Conservation (phyloP, 495 filamentous ascomycete genomes). For the Tuber indicum region DNA sequence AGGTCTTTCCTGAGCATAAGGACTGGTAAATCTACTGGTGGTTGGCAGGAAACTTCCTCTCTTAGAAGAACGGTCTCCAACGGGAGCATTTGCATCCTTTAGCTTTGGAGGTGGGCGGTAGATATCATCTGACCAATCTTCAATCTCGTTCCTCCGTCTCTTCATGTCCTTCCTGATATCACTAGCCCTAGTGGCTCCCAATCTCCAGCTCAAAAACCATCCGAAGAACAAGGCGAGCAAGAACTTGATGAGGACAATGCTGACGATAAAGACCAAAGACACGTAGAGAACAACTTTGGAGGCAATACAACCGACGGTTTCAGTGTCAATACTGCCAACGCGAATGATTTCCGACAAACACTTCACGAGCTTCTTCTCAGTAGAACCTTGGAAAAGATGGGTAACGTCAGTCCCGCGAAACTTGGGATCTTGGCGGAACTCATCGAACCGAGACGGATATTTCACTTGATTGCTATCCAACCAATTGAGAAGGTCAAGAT, state of each 20-base stretch:
- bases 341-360: slow-evolving; percentile 90
- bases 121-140: slow-evolving; percentile 97
- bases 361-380: slow-evolving; percentile 71
- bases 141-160: slow-evolving; percentile 84
- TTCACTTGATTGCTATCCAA: slow-evolving; percentile 80
- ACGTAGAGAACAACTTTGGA: slow-evolving; percentile 96
- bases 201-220: slow-evolving; percentile 83
- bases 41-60: slow-evolving; percentile 77
- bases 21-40: slow-evolving; percentile 90
- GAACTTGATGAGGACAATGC: slow-evolving; percentile 82
- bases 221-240: slow-evolving; percentile 84
- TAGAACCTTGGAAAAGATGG: slow-evolving; percentile 66
- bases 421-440: slow-evolving; percentile 65
- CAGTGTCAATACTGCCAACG: slow-evolving; percentile 91
- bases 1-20: slow-evolving; percentile 65
- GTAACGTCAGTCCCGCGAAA: slow-evolving; percentile 88
- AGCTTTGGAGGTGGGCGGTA: slow-evolving; percentile 81
- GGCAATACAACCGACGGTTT: slow-evolving; percentile 94
- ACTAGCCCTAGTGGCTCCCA: slow-evolving; percentile 67
- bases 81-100: slow-evolving; percentile 57
- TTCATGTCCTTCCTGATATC: slow-evolving; percentile 58
- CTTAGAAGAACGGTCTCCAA: slow-evolving; percentile 66
- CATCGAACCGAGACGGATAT: slow-evolving; percentile 69
- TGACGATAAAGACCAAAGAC: slow-evolving; percentile 84
- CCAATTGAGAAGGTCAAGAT: slow-evolving; percentile 85